Percentiles rank a stretch among this genome's conserved stretches.
Conservation (phyloP, 2,329 filamentous ascomycete species). For the Taxawa tesnikishii region DNA sequence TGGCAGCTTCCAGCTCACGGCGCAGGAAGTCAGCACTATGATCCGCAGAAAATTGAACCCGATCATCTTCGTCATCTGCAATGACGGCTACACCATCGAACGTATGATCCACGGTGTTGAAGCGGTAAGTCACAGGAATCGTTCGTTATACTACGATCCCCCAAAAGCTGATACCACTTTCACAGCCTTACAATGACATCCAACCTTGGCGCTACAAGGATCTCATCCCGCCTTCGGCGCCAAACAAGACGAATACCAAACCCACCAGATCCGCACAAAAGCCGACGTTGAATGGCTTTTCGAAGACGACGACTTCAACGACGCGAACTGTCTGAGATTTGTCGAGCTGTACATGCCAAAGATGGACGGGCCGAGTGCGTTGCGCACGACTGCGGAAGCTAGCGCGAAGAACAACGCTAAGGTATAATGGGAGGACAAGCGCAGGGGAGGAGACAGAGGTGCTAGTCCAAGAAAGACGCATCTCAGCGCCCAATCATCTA, state of each 20-base stretch:
- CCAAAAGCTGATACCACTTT: no score
- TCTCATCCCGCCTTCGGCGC: conserved; percentile 50
- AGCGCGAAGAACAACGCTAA: conserved; percentile 56
- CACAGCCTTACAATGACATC: conserved; percentile 70
- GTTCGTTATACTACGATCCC: no score
- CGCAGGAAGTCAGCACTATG: conserved; percentile 53
- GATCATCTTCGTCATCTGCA: conserved; percentile 32
- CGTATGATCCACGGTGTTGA: conserved; percentile 32
- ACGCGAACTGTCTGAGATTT: conserved; percentile 42
- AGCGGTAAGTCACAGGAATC: no score
- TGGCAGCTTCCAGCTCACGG: conserved; percentile 64
- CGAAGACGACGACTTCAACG: conserved; percentile 19
- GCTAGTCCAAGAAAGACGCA: no score
- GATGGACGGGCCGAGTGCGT: conserved; percentile 60
- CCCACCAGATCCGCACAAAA: conserved; percentile 10
- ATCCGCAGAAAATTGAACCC: conserved; percentile 28
- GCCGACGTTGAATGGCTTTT: conserved; percentile 10
- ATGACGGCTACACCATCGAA: conserved; percentile 36
- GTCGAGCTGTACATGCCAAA: conserved; percentile 74
- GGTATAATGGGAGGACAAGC: conserved; percentile 4
- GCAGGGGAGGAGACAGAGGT: no score
- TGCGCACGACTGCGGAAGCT: conserved; percentile 59
- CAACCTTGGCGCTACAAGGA: conserved; percentile 61
- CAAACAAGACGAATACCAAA: conserved; percentile 40
- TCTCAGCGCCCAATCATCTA: no score